Conservation (phyloP, 305 asterid genomes). For the Fraxinus paxiana region DNA sequence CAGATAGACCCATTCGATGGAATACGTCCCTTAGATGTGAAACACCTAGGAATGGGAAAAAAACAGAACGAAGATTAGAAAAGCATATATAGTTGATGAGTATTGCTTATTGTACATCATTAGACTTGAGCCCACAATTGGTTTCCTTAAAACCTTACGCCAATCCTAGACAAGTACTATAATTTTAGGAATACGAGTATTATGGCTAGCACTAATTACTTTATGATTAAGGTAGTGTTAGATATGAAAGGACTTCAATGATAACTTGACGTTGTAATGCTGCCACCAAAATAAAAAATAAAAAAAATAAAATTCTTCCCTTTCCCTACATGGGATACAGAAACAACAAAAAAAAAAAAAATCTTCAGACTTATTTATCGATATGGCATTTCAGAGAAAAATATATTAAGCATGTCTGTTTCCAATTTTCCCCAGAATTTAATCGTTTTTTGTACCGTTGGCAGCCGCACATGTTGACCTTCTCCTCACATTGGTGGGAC, state of each 20-base stretch:
- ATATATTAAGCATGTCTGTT: no score
- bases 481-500: no score
- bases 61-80: neutral
- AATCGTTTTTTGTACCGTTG: no score
- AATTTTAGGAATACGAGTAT: neutral
- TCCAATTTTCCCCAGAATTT: no score
- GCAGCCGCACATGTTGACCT: no score
- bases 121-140: neutral
- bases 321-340: neutral
- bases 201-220: neutral
- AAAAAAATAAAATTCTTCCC: neutral
- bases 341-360: neutral
- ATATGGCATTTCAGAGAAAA: neutral
- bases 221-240: neutral
- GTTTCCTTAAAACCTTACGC: neutral
- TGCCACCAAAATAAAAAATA: neutral
- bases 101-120: neutral
- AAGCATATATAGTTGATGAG: neutral
- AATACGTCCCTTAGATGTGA: slow-evolving; percentile 69
- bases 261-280: neutral
- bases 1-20: slow-evolving; percentile 77
- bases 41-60: slow-evolving; percentile 39
- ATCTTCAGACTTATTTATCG: neutral
- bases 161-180: neutral
- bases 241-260: neutral